A percentile compares a stretch with the other conserved stretches of the same genome.
Evolutionary conservation across 1,139 yeast species (phyloP).

Genomic region (Candida labiduridarum): DNA sequence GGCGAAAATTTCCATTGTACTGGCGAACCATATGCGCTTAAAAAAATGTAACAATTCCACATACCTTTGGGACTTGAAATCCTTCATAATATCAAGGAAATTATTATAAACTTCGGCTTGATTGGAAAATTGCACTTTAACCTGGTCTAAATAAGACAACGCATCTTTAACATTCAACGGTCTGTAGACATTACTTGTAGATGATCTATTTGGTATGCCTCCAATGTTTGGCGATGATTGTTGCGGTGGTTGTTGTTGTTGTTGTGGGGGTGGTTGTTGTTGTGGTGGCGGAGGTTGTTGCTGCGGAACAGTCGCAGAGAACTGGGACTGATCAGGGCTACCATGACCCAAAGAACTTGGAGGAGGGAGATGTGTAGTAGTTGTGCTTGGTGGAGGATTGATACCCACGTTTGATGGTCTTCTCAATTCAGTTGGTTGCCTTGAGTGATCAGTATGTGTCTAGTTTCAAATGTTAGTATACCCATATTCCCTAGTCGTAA

Average conservation of each 20-base stretch:
- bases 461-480: conserved; percentile 6
- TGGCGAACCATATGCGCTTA: not conserved
- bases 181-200: conserved; percentile 60
- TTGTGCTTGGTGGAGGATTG: conserved; percentile 15
- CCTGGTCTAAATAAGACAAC: conserved; percentile 90
- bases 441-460: conserved; percentile 23
- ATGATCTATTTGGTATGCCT: conserved; percentile 44
- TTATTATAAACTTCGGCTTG: conserved; percentile 97
- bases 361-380: conserved; percentile 28
- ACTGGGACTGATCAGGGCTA: conserved; percentile 7
- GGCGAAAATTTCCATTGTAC: not conserved
- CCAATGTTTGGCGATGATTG: conserved; percentile 25
- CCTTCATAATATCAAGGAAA: conserved; percentile 96
- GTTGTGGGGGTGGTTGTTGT: conserved; percentile 13
- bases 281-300: conserved; percentile 14
- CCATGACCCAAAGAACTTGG: conserved; percentile 21
- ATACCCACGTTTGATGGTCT: conserved; percentile 27
- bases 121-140: conserved; percentile 84
- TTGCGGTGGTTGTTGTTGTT: conserved; percentile 10
- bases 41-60: conserved; percentile 21
- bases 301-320: conserved; percentile 14
- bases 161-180: conserved; percentile 97
- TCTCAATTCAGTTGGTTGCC: conserved; percentile 29
- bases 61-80: conserved; percentile 86
- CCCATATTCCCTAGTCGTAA: not conserved